A percentile compares a stretch with the other conserved stretches of the same genome.
Evolutionary conservation across 805 yeast species (phyloP).

Genomic region (Maudiozyma saulgeensis): DNA sequence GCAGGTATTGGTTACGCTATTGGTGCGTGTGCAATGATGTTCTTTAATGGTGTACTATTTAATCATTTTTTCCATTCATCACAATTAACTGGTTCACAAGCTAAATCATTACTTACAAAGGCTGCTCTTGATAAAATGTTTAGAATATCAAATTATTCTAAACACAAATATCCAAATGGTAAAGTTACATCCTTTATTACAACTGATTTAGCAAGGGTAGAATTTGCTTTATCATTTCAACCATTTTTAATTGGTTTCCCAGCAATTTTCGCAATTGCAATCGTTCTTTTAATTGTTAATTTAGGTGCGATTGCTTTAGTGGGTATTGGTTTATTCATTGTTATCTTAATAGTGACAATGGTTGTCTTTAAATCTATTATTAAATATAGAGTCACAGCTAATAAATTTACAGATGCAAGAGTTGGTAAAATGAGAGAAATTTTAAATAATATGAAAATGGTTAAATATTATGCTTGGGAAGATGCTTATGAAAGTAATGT

Average conservation of each 20-base stretch:
- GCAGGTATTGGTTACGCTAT: conserved; percentile 70
- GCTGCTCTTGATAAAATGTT: conserved; percentile 63
- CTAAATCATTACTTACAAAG: conserved; percentile 61
- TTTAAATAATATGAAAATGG: conserved; percentile 65
- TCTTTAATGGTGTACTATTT: conserved; percentile 38
- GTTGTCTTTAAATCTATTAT: conserved; percentile 44
- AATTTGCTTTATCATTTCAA: conserved; percentile 61
- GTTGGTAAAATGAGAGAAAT: conserved; percentile 72
- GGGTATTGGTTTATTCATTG: conserved; percentile 53
- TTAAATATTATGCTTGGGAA: conserved; percentile 91
- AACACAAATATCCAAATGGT: conserved; percentile 53
- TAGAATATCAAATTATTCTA: conserved; percentile 46
- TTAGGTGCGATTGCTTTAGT: conserved; percentile 66
- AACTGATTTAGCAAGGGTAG: conserved; percentile 77
- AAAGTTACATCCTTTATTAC: conserved; percentile 70
- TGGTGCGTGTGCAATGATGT: conserved; percentile 52
- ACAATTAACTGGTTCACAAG: conserved; percentile 58
- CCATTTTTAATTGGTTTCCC: conserved; percentile 60
- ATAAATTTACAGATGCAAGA: conserved; percentile 62
- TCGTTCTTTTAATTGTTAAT: conserved; percentile 54
- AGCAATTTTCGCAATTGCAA: conserved; percentile 49
- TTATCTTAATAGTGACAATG: conserved; percentile 34
- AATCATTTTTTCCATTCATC: conserved; percentile 59
- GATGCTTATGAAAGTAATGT: conserved; percentile 57
- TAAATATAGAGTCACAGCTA: conserved; percentile 44